A percentile compares a stretch with the other conserved stretches of the same genome.
phyloP scores from a whole-genome alignment of 2,329 filamentous ascomycete genomes.

The Colletotrichum eleusines region DNA sequence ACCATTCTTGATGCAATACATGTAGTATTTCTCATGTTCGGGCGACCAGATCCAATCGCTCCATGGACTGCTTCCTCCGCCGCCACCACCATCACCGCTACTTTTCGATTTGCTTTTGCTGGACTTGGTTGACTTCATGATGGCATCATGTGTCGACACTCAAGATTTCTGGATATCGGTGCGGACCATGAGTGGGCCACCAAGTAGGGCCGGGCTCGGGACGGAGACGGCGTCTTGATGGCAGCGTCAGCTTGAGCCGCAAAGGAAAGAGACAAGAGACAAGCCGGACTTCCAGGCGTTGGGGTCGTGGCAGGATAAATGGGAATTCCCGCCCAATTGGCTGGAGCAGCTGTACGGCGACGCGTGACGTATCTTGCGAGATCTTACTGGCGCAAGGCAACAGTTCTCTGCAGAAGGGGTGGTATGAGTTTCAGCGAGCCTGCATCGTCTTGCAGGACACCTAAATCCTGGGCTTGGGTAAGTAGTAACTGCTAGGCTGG shows the following conservation, averaged over 20 bases:
- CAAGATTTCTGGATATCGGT: background rate
- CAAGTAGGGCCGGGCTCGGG: conserved; percentile 5
- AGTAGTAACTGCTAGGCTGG: conserved; percentile 2
- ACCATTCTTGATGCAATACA: conserved; percentile 49
- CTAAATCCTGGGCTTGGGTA: conserved; percentile 9
- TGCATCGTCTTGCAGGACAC: conserved; percentile 35
- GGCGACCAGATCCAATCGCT: conserved; percentile 48
- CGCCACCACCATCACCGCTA: conserved; percentile 10
- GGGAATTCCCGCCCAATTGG: conserved; percentile 33
- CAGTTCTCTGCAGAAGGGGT: conserved; percentile 23
- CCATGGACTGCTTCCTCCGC: conserved; percentile 43
- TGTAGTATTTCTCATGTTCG: conserved; percentile 47
- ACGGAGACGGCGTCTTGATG: conserved; percentile 18
- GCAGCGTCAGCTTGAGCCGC: conserved; percentile 30
- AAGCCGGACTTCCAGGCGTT: conserved; percentile 30
- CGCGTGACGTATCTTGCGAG: conserved; percentile 36
- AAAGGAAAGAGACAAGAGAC: conserved; percentile 35
- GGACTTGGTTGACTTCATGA: conserved; percentile 45
- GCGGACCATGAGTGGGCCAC: conserved; percentile 17
- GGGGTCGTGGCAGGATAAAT: conserved; percentile 32
- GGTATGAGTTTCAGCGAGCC: conserved; percentile 32
- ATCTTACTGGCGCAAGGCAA: conserved; percentile 33
- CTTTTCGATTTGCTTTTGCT: conserved; percentile 46
- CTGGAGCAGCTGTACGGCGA: conserved; percentile 23
- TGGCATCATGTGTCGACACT: conserved; percentile 45